Base-by-base conservation (phyloP, 2,329 filamentous ascomycete genomes). In the Raffaelea albimanens region DNA sequence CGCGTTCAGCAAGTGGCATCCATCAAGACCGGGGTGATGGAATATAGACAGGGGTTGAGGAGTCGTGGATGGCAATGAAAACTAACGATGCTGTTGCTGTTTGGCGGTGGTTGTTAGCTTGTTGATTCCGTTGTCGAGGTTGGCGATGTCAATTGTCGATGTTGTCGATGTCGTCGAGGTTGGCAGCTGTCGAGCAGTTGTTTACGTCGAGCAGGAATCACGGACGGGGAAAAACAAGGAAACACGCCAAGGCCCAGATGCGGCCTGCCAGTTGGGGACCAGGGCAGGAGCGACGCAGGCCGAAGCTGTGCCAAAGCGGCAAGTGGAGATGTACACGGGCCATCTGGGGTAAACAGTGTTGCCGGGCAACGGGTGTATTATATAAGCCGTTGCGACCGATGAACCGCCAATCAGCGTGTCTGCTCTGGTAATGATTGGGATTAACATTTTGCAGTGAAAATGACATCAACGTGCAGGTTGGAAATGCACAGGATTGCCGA, bases 341-440 rank as follows among this genome's bases (percentile, higher is more conserved):
- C 38, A 40, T 22, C 41, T 33, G 16, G 39, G 45, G 43, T 52
- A 47, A 52, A 50, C 45, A 52, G 14, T 10, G 49, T 52, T 52
- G 50, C 50, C 19, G 22, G 43, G 50, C 50, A 52, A 52, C 50
- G 16, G 33, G 3, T n/a, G 13, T n/a, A 16, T 22, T 39, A 19
- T 19, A 18, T 39, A n/a, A 39, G 36, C n/a, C n/a, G n/a, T 14
- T 29, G 25, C 25, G 7, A 29, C 25, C 13, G 25, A 29, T 7
- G 25, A 29, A n/a, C n/a, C 25, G 13, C 25, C 25, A 29, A 29
- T 29, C 25, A 29, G 25, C 7, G 25, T 29, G 13, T 7, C 7
- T 13, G 13, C 25, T 29, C 7, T 29, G 7, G 25, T 29, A 13
- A 13, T 13, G 13, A 29, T 29, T 29, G 25, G 25, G 25, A 7